Evolutionary conservation across 129 eudicot species (phyloP).

Genomic region (Centaurea solstitialis): DNA sequence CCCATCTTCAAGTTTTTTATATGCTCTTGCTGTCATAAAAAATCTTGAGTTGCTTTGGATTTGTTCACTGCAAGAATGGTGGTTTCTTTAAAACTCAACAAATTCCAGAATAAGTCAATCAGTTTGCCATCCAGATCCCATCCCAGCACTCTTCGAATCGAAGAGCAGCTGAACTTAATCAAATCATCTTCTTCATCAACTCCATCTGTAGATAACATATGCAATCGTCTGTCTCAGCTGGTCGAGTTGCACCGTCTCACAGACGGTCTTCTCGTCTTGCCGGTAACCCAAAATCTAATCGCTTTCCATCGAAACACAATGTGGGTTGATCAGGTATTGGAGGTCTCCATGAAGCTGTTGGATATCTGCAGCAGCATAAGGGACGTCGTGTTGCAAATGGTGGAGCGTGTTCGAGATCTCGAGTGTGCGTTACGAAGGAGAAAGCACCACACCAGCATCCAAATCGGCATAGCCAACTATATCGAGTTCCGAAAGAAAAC

Average conservation of each 20-base stretch:
- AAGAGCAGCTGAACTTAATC: slow-evolving; percentile 27
- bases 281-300: slow-evolving; percentile 30
- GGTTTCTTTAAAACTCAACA: slow-evolving; percentile 17
- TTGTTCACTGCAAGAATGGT: slow-evolving; percentile 4
- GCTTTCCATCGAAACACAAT: slow-evolving; percentile 15
- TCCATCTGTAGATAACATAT: slow-evolving; percentile 11
- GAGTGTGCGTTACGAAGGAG: slow-evolving; percentile 23
- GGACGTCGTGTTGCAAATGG: slow-evolving; percentile 21
- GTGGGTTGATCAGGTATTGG: slow-evolving; percentile 27
- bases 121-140: slow-evolving; percentile 47
- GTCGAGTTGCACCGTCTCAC: slow-evolving; percentile 27
- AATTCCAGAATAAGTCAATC: slow-evolving; percentile 21
- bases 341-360: slow-evolving; percentile 25
- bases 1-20: background rate
- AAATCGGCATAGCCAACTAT: slow-evolving; percentile 14
- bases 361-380: slow-evolving; percentile 24
- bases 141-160: slow-evolving; percentile 22
- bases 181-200: slow-evolving; percentile 14
- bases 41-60: background rate
- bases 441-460: slow-evolving; percentile 17
- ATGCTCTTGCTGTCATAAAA: background rate
- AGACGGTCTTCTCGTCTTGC: slow-evolving; percentile 26
- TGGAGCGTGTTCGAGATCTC: slow-evolving; percentile 18
- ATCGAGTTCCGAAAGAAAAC: slow-evolving; percentile 23
- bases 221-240: slow-evolving; percentile 31